Conservation (phyloP, 2,329 filamentous ascomycete genomes). For the Ascomycota sp. region DNA sequence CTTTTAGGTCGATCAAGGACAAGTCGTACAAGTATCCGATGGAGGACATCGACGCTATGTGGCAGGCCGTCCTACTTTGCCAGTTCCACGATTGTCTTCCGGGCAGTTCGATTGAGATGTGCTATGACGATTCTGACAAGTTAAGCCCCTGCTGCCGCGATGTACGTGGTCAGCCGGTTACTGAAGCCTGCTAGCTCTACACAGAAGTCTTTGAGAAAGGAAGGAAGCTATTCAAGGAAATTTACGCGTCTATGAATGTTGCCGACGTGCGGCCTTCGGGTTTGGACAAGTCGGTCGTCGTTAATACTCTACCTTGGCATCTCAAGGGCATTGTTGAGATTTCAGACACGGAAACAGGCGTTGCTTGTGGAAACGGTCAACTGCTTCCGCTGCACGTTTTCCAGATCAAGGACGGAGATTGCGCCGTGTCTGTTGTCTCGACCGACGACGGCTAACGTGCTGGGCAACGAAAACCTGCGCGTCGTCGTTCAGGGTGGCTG, state of each 20-base stretch:
- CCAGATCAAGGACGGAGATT: conserved; percentile 20
- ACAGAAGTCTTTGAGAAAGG: conserved; percentile 63
- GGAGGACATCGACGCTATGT: conserved; percentile 84
- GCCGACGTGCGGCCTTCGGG: conserved; percentile 18
- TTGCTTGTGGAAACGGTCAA: conserved; percentile 36
- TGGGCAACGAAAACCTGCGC: conserved; percentile 59
- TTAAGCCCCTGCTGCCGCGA: conserved; percentile 14
- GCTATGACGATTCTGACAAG: conserved; percentile 85
- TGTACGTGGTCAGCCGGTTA: conserved; percentile 1
- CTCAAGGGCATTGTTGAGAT: conserved; percentile 54
- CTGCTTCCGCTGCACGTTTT: conserved; percentile 29
- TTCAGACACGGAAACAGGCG: conserved; percentile 27
- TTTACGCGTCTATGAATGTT: conserved; percentile 48
- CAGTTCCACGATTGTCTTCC: conserved; percentile 97
- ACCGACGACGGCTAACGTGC: conserved; percentile 43
- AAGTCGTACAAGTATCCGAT: conserved; percentile 76
- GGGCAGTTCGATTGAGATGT: conserved; percentile 92
- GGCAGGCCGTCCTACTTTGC: conserved; percentile 78
- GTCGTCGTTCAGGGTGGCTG: conserved; percentile 54
- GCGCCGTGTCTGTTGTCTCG: conserved; percentile 31
- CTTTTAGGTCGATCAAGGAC: conserved; percentile 57
- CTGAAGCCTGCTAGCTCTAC: conserved; percentile 39
- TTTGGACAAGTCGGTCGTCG: conserved; percentile 32
- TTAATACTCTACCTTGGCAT: conserved; percentile 80
- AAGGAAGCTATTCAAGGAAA: conserved; percentile 47